Base-by-base conservation (phyloP, 768 basidiomycete genomes). In the Paxillus rubicundulus region DNA sequence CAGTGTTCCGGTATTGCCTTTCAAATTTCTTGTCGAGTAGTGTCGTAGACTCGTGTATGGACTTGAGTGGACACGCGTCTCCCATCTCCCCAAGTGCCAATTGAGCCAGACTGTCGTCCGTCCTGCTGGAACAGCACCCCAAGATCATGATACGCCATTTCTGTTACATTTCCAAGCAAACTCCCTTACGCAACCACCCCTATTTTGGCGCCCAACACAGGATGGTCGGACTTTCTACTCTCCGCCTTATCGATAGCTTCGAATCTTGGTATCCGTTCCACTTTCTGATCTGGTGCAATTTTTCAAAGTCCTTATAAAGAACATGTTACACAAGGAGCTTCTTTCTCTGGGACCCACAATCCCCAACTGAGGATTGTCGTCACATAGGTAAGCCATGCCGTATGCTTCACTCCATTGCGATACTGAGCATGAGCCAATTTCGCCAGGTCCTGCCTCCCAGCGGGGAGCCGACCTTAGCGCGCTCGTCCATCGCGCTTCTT, bases 401-500 rank as follows among this genome's bases (percentile, higher is more conserved):
- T 59, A 64, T 52, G 27, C 47, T 34, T 50, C 45, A 43, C 52
- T 42, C 54, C 38, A 37, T 47, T 27, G 10, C 20, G 20, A 30
- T 30, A 28, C 48, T 62, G 43, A 62, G 54, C 47, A 42, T 47
- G 48, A 34, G 52, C 28, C 49, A 40, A 52, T 36, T 34, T 42
- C 30, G 16, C 34, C 51, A 71, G 68, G 64, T 59, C 64, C 58
- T 68, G 30, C 73, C 75, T 76, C 56, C 67, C 72, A 73, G 67
- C 71, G 67, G 64, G 61, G 65, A 73, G 72, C 74, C 76, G 72
- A 71, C 72, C 75, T 72, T 69, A 73, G 72, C 76, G 73, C 77
- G 72, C 68, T 79, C 76, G 83, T 82, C 80, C 82, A 85, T 85
- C 85, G 82, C 84, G 85, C 82, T 85, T 86, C 76, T 77, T 77